These are phyloP conservation scores for Chalara sp. DNA, from an alignment of 2,329 filamentous ascomycete species.

Conservation along the genomic window DNA sequence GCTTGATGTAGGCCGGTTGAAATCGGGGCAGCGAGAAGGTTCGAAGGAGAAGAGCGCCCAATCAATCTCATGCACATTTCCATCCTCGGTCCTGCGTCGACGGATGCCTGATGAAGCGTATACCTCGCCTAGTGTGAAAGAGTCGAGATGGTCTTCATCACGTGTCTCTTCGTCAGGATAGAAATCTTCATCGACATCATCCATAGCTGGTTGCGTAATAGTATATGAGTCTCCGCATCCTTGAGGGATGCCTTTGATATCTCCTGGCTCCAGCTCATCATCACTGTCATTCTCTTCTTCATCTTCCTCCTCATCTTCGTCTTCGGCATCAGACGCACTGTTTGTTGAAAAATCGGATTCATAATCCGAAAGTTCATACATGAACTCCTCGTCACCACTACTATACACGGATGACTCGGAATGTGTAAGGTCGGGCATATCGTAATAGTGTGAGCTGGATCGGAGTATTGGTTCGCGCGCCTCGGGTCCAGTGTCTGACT, in stretches of 20 bases:
- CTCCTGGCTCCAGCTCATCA: conserved; percentile 56
- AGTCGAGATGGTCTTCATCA: conserved; percentile 74
- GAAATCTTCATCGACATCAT: conserved; percentile 79
- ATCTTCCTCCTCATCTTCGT: conserved; percentile 25
- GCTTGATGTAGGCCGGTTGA: conserved; percentile 58
- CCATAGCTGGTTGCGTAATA: conserved; percentile 86
- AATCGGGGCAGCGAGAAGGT: conserved; percentile 59
- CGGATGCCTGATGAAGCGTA: conserved; percentile 88
- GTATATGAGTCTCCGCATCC: conserved; percentile 71
- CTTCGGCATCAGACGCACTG: conserved; percentile 22
- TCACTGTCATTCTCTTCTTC: conserved; percentile 44
- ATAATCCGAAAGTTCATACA: conserved; percentile 55
- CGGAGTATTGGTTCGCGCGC: conserved; percentile 23
- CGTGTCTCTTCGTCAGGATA: conserved; percentile 66
- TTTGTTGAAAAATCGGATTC: conserved; percentile 42
- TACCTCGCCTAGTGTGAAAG: conserved; percentile 73
- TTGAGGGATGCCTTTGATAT: conserved; percentile 70
- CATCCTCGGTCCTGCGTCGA: conserved; percentile 58
- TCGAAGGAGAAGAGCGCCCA: conserved; percentile 87
- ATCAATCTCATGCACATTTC: conserved; percentile 83
- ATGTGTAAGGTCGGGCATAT: conserved; percentile 31
- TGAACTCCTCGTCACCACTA: conserved; percentile 42
- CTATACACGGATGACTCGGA: conserved; percentile 23
- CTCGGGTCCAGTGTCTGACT: conserved; percentile 33
- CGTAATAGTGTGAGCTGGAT: conserved; percentile 18